phyloP scores from a whole-genome alignment of 2,329 filamentous ascomycete species.

The Leptographium procerum region DNA sequence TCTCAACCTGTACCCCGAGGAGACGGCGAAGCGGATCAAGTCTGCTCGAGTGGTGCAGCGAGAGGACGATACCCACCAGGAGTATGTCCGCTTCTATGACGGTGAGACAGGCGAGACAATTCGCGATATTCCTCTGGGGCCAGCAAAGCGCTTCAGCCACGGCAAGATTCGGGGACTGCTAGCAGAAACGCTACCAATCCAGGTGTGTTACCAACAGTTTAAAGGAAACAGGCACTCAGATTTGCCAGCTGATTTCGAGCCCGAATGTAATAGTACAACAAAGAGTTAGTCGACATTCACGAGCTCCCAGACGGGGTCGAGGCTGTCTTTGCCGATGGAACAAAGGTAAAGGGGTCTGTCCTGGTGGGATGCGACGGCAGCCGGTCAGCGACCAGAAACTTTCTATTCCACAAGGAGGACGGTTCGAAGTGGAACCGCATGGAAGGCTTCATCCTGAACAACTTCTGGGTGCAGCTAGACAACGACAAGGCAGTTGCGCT shows the following conservation, averaged over 20 bases:
- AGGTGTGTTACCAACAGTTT: background rate
- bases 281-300: background rate
- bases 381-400: background rate
- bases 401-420: background rate
- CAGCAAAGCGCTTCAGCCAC: constrained; percentile 5
- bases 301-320: constrained; percentile 1
- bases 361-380: constrained; percentile 3
- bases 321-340: constrained; percentile 1
- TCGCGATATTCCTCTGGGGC: constrained; percentile 3
- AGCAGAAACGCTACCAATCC: constrained; percentile 1
- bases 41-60: constrained; percentile 2
- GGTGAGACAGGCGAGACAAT: constrained; percentile 1
- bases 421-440: background rate
- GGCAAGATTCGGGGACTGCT: constrained; percentile 2
- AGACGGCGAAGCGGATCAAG: background rate
- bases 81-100: constrained; percentile 2
- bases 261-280: constrained; percentile 1
- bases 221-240: background rate
- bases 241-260: background rate
- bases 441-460: constrained; percentile 4
- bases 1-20: constrained; percentile 1
- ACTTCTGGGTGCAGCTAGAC: constrained; percentile 3
- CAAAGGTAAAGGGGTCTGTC: background rate
- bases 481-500: background rate
- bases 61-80: constrained; percentile 1